Evolutionary conservation across 2,329 filamentous ascomycete species (phyloP), one percentile per base, ranked within the genome.

Genomic region (Calonectria henricotiae): DNA sequence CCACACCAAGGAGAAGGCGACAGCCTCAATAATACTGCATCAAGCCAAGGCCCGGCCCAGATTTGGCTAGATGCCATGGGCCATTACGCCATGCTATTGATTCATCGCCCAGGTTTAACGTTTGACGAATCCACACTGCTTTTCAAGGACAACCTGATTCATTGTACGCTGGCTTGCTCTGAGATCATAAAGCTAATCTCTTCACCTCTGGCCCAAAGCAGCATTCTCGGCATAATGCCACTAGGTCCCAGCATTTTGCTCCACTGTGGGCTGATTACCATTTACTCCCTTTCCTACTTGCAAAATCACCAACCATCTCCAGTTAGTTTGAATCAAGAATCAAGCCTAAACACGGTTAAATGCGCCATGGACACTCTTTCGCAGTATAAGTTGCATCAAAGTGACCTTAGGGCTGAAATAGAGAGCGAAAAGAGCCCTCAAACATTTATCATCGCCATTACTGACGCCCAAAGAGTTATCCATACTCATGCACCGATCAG

Each of bases 41-140:
- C 25, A 32, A 44, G 23, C 3, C n/a, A 30, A 20, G 55, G 44
- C 2, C 23, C 25, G 13, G 43, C 39, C 4, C 23, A 20, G 15
- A 44, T 15, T 3, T 61, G 55, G 55, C 9, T 61, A 4, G 17
- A 32, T 20, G 39, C 27, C 2, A 43, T 61, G 55, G 17, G 41
- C 15, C 37, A 61, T 43, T 44, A 43, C 9, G 15, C 55, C 3
- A 61, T 61, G 55, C 15, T 61, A 5, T 27, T 61, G 3, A 61
- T 61, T 8, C 55, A 61, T 43, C 55, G 55, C 4, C 55, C 55
- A 20, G 55, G 55, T 8, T 30, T 61, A 4, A 61, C 55, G 2
- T 61, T 61, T 44, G 55, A 44, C 8, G 37, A 41, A 23, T 43
- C 37, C 5, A 61, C 39, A 1, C 15, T 15, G 15, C 17, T 25